Evolutionary conservation across 2,329 filamentous ascomycete genomes (phyloP).

Genomic region (Rugonectria rugulosa): DNA sequence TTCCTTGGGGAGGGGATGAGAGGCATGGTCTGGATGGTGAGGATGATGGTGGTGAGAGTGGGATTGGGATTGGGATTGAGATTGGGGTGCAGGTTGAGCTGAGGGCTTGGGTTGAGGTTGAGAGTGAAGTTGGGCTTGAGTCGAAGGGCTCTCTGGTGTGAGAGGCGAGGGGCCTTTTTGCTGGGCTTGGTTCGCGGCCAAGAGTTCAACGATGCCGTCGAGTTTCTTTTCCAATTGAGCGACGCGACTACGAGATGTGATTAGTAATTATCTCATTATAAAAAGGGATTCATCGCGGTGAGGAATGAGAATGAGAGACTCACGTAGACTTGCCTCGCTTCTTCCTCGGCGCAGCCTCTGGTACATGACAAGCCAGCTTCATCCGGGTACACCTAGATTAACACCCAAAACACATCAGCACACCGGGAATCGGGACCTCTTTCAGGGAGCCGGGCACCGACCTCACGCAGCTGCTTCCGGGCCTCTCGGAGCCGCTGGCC

Average conservation of each 20-base stretch:
- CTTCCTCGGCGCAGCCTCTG: slow-evolving; percentile 43
- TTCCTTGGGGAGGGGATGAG: background rate
- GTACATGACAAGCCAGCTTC: slow-evolving; percentile 44
- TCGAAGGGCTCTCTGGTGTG: slow-evolving; percentile 34
- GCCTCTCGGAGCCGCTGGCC: slow-evolving; percentile 26
- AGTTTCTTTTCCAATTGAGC: slow-evolving; percentile 50
- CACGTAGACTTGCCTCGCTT: slow-evolving; percentile 49
- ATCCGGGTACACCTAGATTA: slow-evolving; percentile 44
- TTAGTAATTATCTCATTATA: background rate
- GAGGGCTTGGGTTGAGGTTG: background rate
- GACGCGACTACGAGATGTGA: slow-evolving; percentile 41
- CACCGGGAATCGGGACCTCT: too few species aligned
- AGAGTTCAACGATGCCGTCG: slow-evolving; percentile 49
- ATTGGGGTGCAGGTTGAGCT: background rate
- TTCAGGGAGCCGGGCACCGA: slow-evolving; percentile 18
- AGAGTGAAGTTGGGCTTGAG: background rate
- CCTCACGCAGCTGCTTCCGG: slow-evolving; percentile 39
- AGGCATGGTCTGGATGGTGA: background rate
- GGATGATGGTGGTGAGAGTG: too few species aligned
- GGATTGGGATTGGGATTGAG: background rate
- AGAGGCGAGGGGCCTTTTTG: slow-evolving; percentile 29
- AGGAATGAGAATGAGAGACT: background rate
- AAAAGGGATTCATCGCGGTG: background rate
- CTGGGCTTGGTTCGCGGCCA: slow-evolving; percentile 42
- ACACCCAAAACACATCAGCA: background rate